These are phyloP conservation scores for Kazachstania taianensis DNA, from an alignment of 805 yeast species.

Conservation along the genomic window DNA sequence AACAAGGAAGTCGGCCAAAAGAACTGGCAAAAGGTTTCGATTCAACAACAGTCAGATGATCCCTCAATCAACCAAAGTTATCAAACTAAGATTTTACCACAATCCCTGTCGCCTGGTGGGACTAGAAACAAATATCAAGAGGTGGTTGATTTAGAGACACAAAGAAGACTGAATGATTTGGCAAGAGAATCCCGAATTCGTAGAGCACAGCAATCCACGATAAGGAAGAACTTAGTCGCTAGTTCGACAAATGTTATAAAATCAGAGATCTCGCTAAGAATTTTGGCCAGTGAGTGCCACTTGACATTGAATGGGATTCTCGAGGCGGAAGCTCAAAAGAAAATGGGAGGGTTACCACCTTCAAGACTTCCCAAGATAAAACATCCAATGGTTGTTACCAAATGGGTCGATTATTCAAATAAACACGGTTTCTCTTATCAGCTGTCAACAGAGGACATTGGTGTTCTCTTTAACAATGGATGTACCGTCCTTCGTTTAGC, in stretches of 20 bases:
- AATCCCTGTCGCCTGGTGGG: conserved; percentile 85
- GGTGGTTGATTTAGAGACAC: conserved; percentile 35
- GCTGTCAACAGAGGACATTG: conserved; percentile 78
- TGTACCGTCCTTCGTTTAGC: conserved; percentile 67
- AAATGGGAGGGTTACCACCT: conserved; percentile 31
- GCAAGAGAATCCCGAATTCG: conserved; percentile 29
- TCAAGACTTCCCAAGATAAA: conserved; percentile 25
- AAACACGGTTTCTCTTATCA: conserved; percentile 94
- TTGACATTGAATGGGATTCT: conserved; percentile 37
- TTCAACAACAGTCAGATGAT: conserved; percentile 4
- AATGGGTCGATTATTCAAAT: conserved; percentile 97
- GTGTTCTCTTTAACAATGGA: conserved; percentile 80
- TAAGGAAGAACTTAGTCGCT: conserved; percentile 24
- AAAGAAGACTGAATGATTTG: conserved; percentile 25
- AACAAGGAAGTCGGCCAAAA: conserved; percentile 1
- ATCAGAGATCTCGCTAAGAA: conserved; percentile 30
- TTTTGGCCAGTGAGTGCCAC: conserved; percentile 37
- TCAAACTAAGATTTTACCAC: conserved; percentile 54
- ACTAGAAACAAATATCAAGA: conserved; percentile 81
- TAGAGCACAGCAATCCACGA: conserved; percentile 27
- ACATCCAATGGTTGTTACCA: conserved; percentile 65
- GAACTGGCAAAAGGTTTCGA: conserved; percentile 1
- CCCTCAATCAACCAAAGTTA: conserved; percentile 32
- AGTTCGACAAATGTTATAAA: conserved; percentile 30
- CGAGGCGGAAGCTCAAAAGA: conserved; percentile 36